Percentiles rank a stretch among this genome's conserved stretches.
phyloP scores from a whole-genome alignment of 2,329 filamentous ascomycete genomes.

The Fonsecaea erecta region DNA sequence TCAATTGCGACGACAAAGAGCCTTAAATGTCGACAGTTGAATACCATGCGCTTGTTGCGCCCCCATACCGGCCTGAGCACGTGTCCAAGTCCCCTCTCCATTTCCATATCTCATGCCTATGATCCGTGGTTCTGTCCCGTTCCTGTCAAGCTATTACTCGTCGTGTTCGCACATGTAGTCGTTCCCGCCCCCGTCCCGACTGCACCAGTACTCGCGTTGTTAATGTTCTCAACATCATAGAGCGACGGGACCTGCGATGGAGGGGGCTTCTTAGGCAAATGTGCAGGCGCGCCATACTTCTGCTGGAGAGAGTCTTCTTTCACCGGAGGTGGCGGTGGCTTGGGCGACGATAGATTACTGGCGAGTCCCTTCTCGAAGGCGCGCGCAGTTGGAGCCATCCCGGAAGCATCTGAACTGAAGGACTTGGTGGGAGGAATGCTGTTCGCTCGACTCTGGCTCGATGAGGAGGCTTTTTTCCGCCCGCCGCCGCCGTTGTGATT shows the following conservation, averaged over 20 bases:
- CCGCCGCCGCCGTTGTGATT: conserved; percentile 7
- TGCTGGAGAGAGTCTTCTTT: conserved; percentile 40
- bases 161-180: neutral
- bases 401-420: conserved; percentile 16
- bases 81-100: neutral
- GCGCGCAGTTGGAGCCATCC: conserved; percentile 10
- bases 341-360: conserved; percentile 18
- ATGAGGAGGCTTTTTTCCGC: conserved; percentile 36
- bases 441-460: conserved; percentile 38
- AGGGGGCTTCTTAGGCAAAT: conserved; percentile 57
- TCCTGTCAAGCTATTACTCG: neutral
- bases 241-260: conserved; percentile 48
- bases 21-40: neutral
- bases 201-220: neutral
- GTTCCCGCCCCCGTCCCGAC: neutral
- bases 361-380: conserved; percentile 26
- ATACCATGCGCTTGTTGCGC: conserved; percentile 2
- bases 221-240: conserved; percentile 46
- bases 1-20: neutral
- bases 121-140: neutral
- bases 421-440: conserved; percentile 36
- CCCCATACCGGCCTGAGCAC: neutral
- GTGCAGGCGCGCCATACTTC: conserved; percentile 57
- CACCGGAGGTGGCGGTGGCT: conserved; percentile 4
- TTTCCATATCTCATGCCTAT: conserved; percentile 5